phyloP scores from a whole-genome alignment of 805 yeast species.

The Sugiyamaella americana region DNA sequence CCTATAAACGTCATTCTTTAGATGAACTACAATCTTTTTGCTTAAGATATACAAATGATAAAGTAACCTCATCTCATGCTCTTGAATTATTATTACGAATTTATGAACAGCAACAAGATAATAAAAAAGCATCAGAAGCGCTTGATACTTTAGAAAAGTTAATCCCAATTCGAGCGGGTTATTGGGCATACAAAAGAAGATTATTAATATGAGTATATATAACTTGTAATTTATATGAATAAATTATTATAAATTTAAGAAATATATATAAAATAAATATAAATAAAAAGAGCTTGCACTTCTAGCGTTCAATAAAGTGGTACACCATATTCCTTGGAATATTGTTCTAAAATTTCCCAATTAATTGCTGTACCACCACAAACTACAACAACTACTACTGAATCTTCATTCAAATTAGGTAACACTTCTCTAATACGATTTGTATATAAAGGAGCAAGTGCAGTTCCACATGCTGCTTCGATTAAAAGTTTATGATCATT shows the following conservation, averaged over 20 bases:
- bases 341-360: conserved; percentile 22
- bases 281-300: neutral
- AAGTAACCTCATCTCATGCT: conserved; percentile 52
- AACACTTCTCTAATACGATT: conserved; percentile 18
- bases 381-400: conserved; percentile 48
- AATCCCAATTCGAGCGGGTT: conserved; percentile 57
- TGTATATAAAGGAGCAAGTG: conserved; percentile 42
- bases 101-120: conserved; percentile 31
- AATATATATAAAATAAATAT: neutral
- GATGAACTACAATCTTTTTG: conserved; percentile 4
- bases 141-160: conserved; percentile 49
- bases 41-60: conserved; percentile 15
- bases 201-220: no score
- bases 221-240: no score
- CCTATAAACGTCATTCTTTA: neutral
- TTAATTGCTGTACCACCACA: conserved; percentile 47
- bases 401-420: conserved; percentile 32
- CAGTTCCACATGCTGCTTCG: conserved; percentile 74
- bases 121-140: conserved; percentile 36
- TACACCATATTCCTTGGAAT: conserved; percentile 20
- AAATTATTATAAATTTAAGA: neutral
- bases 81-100: conserved; percentile 56
- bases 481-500: conserved; percentile 46
- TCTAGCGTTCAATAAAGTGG: conserved; percentile 16
- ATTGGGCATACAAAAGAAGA: conserved; percentile 49